Base-by-base conservation (phyloP, 331 rosid genomes). In the Malus hybrid region DNA sequence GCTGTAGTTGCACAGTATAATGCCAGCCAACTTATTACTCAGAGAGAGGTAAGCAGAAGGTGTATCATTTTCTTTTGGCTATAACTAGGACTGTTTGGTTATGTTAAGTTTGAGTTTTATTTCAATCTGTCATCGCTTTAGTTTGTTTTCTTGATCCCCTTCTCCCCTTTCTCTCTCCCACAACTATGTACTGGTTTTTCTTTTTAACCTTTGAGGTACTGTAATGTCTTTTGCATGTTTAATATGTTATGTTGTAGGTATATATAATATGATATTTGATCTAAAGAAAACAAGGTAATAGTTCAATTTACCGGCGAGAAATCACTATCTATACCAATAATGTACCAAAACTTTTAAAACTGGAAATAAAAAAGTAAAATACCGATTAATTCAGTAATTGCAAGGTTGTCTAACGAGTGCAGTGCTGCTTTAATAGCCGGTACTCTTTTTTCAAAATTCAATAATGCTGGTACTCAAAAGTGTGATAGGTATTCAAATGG, bases 1-100 rank as follows among this genome's bases (percentile, higher is more conserved):
- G 85, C 97, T 70, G 99, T 91, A 79, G 96, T 94, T 7, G 97
- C 97, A 34, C 93, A 82, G 72, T 90, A 94, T 81, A 94, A 91
- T 74, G 99, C 97, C 79, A 94, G 96, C 88, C 99, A 94, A 84
- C 97, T 94, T 63, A 85, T 91, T 62, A 92, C 96, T 53, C 96
- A 91, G 79, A 86, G 99, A 80, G 99, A 92, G 96, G 99, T 95
- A 75, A 77, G 72, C 29, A 63, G 42, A 19, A 57, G 34, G 72
- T 39, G 48, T 79, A 3, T 80, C 15, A 4, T 18, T 61, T 61
- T 16, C 77, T 18, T 79, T 56, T 52, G 15, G 62, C 75, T n/a
- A 56, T n/a, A 28, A 28, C 19, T 64, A 32, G 53, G 30, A 55
- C 33, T 55, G 20, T 20, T 52, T 70, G 11, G 26, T 61, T 26